Conservation (phyloP, 2,329 filamentous ascomycete genomes). For the Sporothrix mexicana region DNA sequence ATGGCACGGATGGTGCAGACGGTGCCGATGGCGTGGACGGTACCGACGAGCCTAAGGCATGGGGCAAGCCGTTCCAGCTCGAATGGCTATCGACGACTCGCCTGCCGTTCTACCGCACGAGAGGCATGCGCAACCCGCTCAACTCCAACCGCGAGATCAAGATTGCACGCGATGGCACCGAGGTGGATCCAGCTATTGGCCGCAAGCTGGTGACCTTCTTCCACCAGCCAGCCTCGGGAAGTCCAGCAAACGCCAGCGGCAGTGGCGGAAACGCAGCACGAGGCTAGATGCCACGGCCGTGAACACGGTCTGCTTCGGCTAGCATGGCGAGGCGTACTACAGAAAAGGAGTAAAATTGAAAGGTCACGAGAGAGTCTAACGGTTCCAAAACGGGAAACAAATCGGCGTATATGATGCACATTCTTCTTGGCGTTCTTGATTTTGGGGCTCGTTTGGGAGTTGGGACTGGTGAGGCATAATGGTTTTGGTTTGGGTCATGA, state of each 20-base stretch:
- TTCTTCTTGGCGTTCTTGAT: not conserved
- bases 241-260: not conserved
- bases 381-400: not conserved
- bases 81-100: constrained; percentile 86
- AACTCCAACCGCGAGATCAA: constrained; percentile 96
- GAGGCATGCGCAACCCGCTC: constrained; percentile 89
- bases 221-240: constrained; percentile 50
- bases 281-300: not conserved
- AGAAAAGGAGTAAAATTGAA: too few species aligned
- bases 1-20: constrained; percentile 47
- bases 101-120: constrained; percentile 86
- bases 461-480: too few species aligned
- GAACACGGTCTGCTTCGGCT: too few species aligned
- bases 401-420: constrained; percentile 5
- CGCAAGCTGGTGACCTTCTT: constrained; percentile 80
- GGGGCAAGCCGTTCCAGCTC: constrained; percentile 90
- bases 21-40: constrained; percentile 47
- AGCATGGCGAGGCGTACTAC: too few species aligned
- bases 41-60: constrained; percentile 65
- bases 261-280: not conserved
- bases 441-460: not conserved
- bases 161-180: constrained; percentile 92
- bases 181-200: constrained; percentile 83
- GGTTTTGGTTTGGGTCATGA: too few species aligned
- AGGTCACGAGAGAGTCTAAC: not conserved